Evolutionary conservation across 257 asterid species (phyloP).

Genomic region (Solanum raphanifolium): DNA sequence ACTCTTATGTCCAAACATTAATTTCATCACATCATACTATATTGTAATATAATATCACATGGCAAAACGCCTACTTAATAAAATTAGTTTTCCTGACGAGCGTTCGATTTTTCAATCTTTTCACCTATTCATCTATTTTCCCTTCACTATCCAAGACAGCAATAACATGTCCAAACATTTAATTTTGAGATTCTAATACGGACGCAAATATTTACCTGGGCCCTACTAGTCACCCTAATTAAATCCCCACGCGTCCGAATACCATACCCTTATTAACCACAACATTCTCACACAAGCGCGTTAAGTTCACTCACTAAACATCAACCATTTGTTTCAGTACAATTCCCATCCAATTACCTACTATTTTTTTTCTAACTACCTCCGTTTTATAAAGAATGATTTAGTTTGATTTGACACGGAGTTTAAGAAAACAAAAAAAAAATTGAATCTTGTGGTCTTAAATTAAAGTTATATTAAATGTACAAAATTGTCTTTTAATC

Average conservation of each 20-base stretch:
- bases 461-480: no score
- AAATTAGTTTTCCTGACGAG: no score
- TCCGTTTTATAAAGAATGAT: no score
- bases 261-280: background rate
- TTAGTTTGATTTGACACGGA: no score
- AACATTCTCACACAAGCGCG: background rate
- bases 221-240: background rate
- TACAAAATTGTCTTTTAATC: no score
- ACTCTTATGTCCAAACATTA: rapidly evolving
- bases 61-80: no score
- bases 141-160: background rate
- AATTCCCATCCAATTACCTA: background rate
- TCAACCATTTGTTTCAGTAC: background rate
- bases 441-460: rapidly evolving
- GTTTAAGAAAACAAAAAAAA: no score
- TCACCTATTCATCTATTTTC: background rate
- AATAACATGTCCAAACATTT: background rate
- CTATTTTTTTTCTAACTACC: background rate
- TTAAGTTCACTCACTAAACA: background rate
- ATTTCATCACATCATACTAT: no score
- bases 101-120: no score
- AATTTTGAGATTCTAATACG: background rate
- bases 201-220: background rate
- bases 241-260: background rate
- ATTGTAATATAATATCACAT: no score